A percentile compares a stretch with the other conserved stretches of the same genome.
These are phyloP conservation scores for Fusarium liriodendri DNA, from an alignment of 2,329 filamentous ascomycete species.

Conservation along the genomic window DNA sequence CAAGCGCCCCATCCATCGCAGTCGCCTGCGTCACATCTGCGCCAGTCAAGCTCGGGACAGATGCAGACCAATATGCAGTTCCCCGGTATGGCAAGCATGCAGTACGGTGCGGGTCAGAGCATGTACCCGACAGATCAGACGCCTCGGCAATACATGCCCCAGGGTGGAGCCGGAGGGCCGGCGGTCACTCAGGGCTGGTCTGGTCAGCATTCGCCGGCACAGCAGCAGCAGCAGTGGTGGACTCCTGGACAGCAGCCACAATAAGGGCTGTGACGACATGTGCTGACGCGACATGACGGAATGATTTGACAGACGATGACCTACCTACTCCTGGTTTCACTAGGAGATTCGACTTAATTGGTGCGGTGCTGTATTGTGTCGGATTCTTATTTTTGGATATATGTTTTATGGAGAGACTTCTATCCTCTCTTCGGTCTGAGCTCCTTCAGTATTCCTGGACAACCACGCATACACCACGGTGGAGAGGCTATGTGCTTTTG, in stretches of 20 bases:
- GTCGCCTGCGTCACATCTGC: conserved; percentile 69
- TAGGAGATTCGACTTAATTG: conserved; percentile 24
- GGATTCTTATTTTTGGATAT: conserved; percentile 25
- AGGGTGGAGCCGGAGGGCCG: conserved; percentile 63
- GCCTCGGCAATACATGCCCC: conserved; percentile 75
- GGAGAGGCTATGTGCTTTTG: conserved; percentile 52
- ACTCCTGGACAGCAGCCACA: conserved; percentile 61
- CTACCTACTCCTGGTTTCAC: conserved; percentile 16
- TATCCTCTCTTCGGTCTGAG: conserved; percentile 40
- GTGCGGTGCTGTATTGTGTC: conserved; percentile 16
- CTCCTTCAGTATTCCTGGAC: conserved; percentile 48
- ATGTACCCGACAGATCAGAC: conserved; percentile 73
- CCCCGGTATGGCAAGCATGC: conserved; percentile 70
- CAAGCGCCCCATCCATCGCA: conserved; percentile 64
- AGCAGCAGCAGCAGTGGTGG: conserved; percentile 71
- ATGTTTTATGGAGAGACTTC: conserved; percentile 30
- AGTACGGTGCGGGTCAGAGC: conserved; percentile 66
- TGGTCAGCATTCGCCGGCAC: conserved; percentile 71
- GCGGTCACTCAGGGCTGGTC: conserved; percentile 65
- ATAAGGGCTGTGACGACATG: conserved; percentile 24
- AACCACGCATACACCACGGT: conserved; percentile 51
- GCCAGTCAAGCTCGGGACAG: conserved; percentile 66
- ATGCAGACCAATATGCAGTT: conserved; percentile 72
- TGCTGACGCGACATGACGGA: conserved; percentile 36
- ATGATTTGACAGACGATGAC: conserved; percentile 32